Conservation (phyloP, 805 yeast genomes). For the Ogataea ganodermae region DNA sequence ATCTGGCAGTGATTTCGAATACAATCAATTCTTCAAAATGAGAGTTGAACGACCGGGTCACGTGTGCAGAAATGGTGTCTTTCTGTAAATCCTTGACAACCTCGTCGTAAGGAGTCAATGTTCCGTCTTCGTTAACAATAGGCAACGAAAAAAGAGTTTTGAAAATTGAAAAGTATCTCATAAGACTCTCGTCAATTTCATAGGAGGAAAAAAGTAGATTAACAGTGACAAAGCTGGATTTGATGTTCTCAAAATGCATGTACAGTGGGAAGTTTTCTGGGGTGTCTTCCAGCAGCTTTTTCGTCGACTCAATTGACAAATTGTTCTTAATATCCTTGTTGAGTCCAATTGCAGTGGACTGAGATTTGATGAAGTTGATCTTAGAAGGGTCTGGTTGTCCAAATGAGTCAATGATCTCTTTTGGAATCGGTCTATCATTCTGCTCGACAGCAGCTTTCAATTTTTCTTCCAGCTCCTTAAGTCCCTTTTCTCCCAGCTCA, state of each 20-base stretch:
- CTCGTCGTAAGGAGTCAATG: conserved; percentile 62
- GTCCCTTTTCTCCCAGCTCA: conserved; percentile 60
- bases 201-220: conserved; percentile 61
- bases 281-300: conserved; percentile 27
- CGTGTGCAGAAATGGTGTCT: conserved; percentile 64
- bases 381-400: conserved; percentile 72
- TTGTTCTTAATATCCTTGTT: conserved; percentile 39
- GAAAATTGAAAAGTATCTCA: conserved; percentile 67
- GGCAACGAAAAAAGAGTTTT: conserved; percentile 75
- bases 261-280: conserved; percentile 62
- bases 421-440: conserved; percentile 81
- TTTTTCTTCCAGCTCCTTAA: conserved; percentile 48
- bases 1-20: conserved; percentile 61
- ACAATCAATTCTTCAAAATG: conserved; percentile 67
- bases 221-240: conserved; percentile 76
- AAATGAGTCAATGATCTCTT: conserved; percentile 59
- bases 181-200: conserved; percentile 48
- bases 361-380: conserved; percentile 70
- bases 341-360: conserved; percentile 60
- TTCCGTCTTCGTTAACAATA: conserved; percentile 61
- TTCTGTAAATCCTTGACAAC: conserved; percentile 73
- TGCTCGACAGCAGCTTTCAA: conserved; percentile 62
- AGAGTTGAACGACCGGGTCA: conserved; percentile 59
- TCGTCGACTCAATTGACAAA: conserved; percentile 23
- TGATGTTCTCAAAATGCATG: conserved; percentile 75